These are phyloP conservation scores for Chlorociboria aeruginascens DNA, from an alignment of 495 filamentous ascomycete species.

Conservation along the genomic window DNA sequence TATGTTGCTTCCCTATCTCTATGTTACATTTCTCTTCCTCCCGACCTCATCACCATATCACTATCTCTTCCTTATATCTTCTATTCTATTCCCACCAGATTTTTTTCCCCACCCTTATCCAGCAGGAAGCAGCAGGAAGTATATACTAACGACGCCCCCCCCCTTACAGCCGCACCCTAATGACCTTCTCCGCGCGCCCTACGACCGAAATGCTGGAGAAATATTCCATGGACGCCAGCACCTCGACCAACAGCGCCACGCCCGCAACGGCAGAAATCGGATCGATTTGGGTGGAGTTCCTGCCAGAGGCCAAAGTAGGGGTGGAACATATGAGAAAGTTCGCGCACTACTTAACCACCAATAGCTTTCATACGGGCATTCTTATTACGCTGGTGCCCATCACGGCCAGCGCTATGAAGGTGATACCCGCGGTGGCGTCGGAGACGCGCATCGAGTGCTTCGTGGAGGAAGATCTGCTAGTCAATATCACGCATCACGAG, in stretches of 20 bases:
- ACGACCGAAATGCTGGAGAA: conserved; percentile 71
- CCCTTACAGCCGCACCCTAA: conserved; percentile 54
- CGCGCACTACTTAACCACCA: conserved; percentile 61
- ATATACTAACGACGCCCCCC: conserved; percentile 22
- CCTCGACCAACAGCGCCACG: conserved; percentile 39
- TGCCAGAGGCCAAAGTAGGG: conserved; percentile 60
- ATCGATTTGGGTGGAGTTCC: conserved; percentile 89
- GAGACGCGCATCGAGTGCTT: conserved; percentile 82
- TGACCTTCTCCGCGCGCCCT: conserved; percentile 79
- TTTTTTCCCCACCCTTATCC: not conserved
- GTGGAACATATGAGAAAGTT: conserved; percentile 86
- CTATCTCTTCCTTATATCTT: not conserved
- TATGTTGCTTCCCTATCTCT: conserved; percentile 1
- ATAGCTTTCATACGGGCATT: conserved; percentile 80
- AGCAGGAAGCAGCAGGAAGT: not conserved
- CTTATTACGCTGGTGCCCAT: conserved; percentile 74
- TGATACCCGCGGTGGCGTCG: conserved; percentile 56
- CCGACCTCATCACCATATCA: too few relatives aligned
- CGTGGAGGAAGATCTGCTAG: conserved; percentile 85
- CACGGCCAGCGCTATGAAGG: conserved; percentile 72
- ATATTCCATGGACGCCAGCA: conserved; percentile 57
- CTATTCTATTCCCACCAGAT: not conserved
- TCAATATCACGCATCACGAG: conserved; percentile 98
- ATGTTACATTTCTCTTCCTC: not conserved
- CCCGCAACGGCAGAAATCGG: conserved; percentile 61